A percentile compares a stretch with the other conserved stretches of the same genome.
These are phyloP conservation scores for Coniferiporia sulphurascens DNA, from an alignment of 1,284 basidiomycete species.

Conservation along the genomic window DNA sequence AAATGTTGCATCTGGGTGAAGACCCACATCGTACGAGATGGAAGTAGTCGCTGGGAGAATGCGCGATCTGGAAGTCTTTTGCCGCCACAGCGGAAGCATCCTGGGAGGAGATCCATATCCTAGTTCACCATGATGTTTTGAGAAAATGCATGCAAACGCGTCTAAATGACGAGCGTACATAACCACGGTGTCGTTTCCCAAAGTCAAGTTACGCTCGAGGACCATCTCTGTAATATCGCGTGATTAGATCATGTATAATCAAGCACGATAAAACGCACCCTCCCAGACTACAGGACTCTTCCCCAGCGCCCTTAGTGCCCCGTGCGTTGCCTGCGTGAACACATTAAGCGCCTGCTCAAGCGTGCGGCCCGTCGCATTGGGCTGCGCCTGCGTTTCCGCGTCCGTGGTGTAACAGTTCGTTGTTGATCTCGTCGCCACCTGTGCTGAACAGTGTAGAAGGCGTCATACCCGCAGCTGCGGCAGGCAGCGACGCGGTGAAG, in stretches of 20 bases:
- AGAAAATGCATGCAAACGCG: background rate
- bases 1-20: background rate
- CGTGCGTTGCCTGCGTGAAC: slow-evolving; percentile 57
- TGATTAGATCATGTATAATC: slow-evolving; percentile 24
- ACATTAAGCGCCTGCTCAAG: slow-evolving; percentile 58
- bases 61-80: slow-evolving; percentile 59
- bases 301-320: slow-evolving; percentile 35
- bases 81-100: slow-evolving; percentile 55
- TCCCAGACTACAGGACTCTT: slow-evolving; percentile 75
- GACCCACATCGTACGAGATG: slow-evolving; percentile 50
- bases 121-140: slow-evolving; percentile 20
- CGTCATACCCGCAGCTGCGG: slow-evolving; percentile 39
- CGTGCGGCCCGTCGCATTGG: slow-evolving; percentile 45
- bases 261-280: slow-evolving; percentile 33
- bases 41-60: slow-evolving; percentile 69
- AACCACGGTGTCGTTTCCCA: slow-evolving; percentile 66
- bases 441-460: slow-evolving; percentile 68
- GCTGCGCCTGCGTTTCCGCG: slow-evolving; percentile 46
- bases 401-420: slow-evolving; percentile 63
- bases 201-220: slow-evolving; percentile 54
- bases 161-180: slow-evolving; percentile 34
- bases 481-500: slow-evolving; percentile 45
- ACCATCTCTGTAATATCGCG: slow-evolving; percentile 52
- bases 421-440: slow-evolving; percentile 84
- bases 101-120: slow-evolving; percentile 61